Base-by-base conservation (phyloP, 805 yeast species). In the Pichia scutulata region DNA sequence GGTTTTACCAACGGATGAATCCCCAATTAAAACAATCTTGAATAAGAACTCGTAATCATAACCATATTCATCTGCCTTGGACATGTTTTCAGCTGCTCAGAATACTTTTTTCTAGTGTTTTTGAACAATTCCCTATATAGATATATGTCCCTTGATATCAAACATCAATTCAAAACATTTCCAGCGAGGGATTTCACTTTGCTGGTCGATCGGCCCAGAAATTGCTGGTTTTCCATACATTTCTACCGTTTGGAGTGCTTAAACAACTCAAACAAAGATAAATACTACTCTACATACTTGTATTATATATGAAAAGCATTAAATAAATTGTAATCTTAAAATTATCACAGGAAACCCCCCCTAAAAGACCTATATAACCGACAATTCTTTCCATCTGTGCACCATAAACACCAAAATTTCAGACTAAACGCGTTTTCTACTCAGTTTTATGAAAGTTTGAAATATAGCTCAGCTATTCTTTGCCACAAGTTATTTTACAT, bases 1-100 rank as follows among this genome's bases (percentile, higher is more conserved):
- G 62, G 97, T 88, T 68, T 92, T 92, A 53, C 99, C 99, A 47
- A 93, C 98, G 50, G 97, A 95, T 13, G 96, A 87, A 68, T 93
- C 98, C 43, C 98, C 98, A 67, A 93, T 92, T 66, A 92, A 78
- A 40, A 92, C 98, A 59, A 93, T 78, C 61, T 90, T 92, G 76
- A 90, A 92, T 54, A 92, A 78, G 69, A 85, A 90, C 68, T 92
- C 98, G 78, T 93, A 86, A 60, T 86, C 95, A 63, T 77, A 80
- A 24, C 82, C 76, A 63, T 78, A 86, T 60, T 86, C 92, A 12
- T 50, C 53, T 13, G 53, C 51, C 16, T 39, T 44, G 9, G 53
- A 41, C 53, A 51, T 51, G 4, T 12, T 28, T 28, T 3, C 14
- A 13, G n/a, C n/a, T 28, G n/a, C 7, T 13, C 33, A 28, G 33